These are phyloP conservation scores for Glonium stellatum DNA, from an alignment of 495 filamentous ascomycete genomes.

Conservation along the genomic window DNA sequence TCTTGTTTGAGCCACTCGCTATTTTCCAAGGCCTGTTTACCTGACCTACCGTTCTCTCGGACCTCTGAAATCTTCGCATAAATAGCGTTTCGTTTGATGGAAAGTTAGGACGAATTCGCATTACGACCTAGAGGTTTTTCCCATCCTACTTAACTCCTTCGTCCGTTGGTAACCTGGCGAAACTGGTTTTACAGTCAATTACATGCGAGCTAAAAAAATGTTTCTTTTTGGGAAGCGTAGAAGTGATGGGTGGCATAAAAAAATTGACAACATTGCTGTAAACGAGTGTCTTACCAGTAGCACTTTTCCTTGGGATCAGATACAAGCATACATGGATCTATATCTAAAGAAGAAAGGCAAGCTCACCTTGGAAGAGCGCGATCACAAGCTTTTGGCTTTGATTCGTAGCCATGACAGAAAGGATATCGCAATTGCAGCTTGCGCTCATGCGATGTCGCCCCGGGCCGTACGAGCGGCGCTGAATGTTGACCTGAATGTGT, in stretches of 20 bases:
- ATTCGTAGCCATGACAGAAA: conserved; percentile 19
- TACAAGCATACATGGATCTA: conserved; percentile 16
- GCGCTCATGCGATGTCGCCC: conserved; percentile 23
- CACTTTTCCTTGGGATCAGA: conserved; percentile 9
- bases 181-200: neutral
- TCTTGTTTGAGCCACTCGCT: too few species aligned
- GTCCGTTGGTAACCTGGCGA: neutral
- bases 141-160: too few species aligned
- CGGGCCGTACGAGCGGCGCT: conserved; percentile 13
- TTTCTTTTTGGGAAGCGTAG: conserved; percentile 14
- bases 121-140: too few species aligned
- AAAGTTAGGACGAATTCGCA: too few species aligned
- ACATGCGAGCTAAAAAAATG: neutral
- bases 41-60: too few species aligned
- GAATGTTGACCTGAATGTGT: conserved; percentile 20
- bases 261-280: conserved; percentile 14
- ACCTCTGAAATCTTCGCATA: too few species aligned
- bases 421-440: conserved; percentile 26
- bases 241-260: conserved; percentile 23
- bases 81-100: too few species aligned
- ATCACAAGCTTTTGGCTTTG: conserved; percentile 12
- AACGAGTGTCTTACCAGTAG: conserved; percentile 2
- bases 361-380: conserved; percentile 9
- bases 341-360: conserved; percentile 28
- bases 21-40: too few species aligned